A percentile compares a stretch with the other conserved stretches of the same genome.
Conservation (phyloP, 768 basidiomycete species). For the Dioszegia aurantiaca region DNA sequence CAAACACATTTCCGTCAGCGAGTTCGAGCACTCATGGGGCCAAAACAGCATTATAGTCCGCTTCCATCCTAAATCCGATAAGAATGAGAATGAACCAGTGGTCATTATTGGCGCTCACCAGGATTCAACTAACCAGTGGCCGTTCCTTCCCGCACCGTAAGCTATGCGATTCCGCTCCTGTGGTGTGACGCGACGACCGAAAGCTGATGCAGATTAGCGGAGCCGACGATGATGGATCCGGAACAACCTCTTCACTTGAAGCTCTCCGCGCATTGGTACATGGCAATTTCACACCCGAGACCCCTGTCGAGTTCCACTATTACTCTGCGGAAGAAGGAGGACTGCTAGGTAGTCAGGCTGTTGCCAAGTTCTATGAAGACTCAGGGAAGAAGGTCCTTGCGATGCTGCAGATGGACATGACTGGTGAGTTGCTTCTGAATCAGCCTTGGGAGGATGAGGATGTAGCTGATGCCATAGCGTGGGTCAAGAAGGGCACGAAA, state of each 20-base stretch:
- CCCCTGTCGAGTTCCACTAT: constrained; percentile 54
- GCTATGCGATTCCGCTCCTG: not conserved
- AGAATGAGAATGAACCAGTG: constrained; percentile 57
- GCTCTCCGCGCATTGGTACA: constrained; percentile 48
- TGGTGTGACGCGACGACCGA: not conserved
- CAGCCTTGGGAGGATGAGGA: not conserved
- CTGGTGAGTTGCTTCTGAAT: constrained; percentile 29
- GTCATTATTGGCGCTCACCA: constrained; percentile 53
- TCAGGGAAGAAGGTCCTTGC: constrained; percentile 67
- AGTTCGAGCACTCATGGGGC: constrained; percentile 60
- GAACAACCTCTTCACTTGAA: constrained; percentile 49
- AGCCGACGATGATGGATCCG: constrained; percentile 55
- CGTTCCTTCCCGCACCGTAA: constrained; percentile 54
- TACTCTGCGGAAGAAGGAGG: constrained; percentile 55
- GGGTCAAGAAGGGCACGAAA: constrained; percentile 78
- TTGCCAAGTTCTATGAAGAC: constrained; percentile 70
- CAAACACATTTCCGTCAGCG: constrained; percentile 55
- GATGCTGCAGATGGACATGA: constrained; percentile 72
- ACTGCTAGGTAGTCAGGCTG: constrained; percentile 73
- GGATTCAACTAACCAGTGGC: constrained; percentile 54
- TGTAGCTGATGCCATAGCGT: constrained; percentile 50
- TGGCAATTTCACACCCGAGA: constrained; percentile 46
- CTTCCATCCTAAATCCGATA: constrained; percentile 58
- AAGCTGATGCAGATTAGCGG: constrained; percentile 27
- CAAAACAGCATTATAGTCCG: constrained; percentile 62